Evolutionary conservation across 495 filamentous ascomycete species (phyloP), one percentile per base, ranked within the genome.

Genomic region (Neurospora africana): DNA sequence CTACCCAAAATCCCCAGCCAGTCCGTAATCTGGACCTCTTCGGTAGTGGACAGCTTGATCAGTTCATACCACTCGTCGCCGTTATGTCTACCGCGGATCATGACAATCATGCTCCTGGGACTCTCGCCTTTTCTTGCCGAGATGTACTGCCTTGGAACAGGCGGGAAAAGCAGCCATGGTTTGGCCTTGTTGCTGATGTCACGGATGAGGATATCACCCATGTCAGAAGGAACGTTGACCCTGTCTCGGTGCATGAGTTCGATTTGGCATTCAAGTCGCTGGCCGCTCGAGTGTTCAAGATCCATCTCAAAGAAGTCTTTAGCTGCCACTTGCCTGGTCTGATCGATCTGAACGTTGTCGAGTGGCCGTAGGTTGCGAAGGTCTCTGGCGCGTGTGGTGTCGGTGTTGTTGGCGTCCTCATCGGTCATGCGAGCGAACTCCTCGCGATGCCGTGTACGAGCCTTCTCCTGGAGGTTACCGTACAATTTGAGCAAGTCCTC

Each of bases 111-210:
- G 74, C 95, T 90, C 4, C 87, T 85, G 41, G 86, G 85, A 38
- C 81, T 76, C 65, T 95, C 92, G 23, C 94, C 93, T 70, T 83
- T 87, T 13, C 95, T 90, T 35, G 95, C 93, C 23, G 95, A 98
- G 44, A 96, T 85, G 71, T 84, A 86, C 53, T 84, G 81, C 36
- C 86, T 82, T 37, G 90, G 84, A 53, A 97, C 84, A 3, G 96
- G 94, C 17, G 95, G 92, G 79, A 98, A 97, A 0, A 99, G 87
- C 35, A 99, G 83, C 91, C 93, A 98, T 35, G 85, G 84, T n/a
- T 89, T 86, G 33, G 89, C 86, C 17, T 86, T 85, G 72, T 86
- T 86, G 65, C 93, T 92, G 69, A 97, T 87, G 78, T 98, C 94
- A 73, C 93, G 95, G 71, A 99, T 90, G 21, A 99, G 86, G 67